Base-by-base conservation (phyloP, 768 basidiomycete genomes). In the Tricholoma bakamatsutake region DNA sequence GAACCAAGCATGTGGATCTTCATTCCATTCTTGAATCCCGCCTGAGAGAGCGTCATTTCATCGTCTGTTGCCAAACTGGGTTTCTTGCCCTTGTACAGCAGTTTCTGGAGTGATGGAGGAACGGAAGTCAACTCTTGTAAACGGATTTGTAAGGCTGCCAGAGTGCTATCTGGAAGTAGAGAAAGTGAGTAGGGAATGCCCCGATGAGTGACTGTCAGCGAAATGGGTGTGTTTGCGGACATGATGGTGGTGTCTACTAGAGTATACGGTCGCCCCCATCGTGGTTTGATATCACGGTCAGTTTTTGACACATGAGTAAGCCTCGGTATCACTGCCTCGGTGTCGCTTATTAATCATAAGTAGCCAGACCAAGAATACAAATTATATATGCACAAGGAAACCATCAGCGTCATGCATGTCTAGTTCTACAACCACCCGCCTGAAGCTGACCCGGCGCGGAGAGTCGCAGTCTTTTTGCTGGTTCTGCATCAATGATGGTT, bases 1-100 rank as follows among this genome's bases (percentile, higher is more conserved):
- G 82, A 76, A 2, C 89, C 90, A 2, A 90, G 70, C 75, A 91
- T 74, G 63, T 87, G 87, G 5, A 90, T 69, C 67, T 85, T 90
- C 50, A 73, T 62, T 8, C 87, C 87, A 57, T 82, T 71, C 61
- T 78, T 84, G 39, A 91, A 63, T n/a, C 88, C 88, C 0, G 62
- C 80, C 68, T 64, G 63, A 3, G 11, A 67, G 61, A 73, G 62
- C 28, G 63, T 75, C 47, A 56, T 70, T 24, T 61, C 65, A 35
- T 66, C 61, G 39, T 63, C 59, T 15, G 67, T 47, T 15, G 68
- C 33, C 0, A 66, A 55, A 52, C 71, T 79, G 10, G 67, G 54
- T 50, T 73, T 78, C 74, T 86, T 90, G 33, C 88, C 87, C 64
- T 83, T 88, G 71, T 79, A 86, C 8, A 90, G 66, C 40, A 90